Base-by-base conservation (phyloP, 192 early-diverging fungal species). In the Umbelopsis isabellina region DNA sequence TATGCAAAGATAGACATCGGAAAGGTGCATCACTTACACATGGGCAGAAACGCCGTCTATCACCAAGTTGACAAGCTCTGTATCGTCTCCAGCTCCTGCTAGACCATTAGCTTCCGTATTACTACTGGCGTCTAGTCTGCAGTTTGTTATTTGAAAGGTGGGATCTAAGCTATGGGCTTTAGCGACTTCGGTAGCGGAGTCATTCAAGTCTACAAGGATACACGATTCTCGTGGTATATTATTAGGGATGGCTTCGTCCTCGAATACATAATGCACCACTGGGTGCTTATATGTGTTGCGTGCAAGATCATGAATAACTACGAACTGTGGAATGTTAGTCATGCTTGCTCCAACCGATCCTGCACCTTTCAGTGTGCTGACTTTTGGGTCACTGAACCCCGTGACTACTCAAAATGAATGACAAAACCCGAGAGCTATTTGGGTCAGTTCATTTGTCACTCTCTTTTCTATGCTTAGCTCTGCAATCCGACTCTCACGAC, bases 241-340 rank as follows among this genome's bases (percentile, higher is more conserved):
- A 47, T 69, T 52, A 2, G 77, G 79, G 30, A 81, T 74, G 11
- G 45, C 52, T 51, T 83, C 82, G 18, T 71, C 82, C 65, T 80
- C 76, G 70, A 83, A 83, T 4, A 83, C 79, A 69, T 81, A 83
- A 66, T 83, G 82, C 2, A 79, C 70, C 0, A 79, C 46, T 3
- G 82, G 82, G 46, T 83, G 82, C 50, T 76, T 74, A 50, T 75
- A 79, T 15, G 72, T 74, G 33, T 76, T 71, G 23, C 77, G 65
- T 6, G 71, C 49, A 46, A 79, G 71, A 49, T 83, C 82, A 44
- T 72, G 79, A 37, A 83, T 74, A 33, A 83, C 79, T 5, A 83
- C 77, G 69, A 79, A 78, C 27, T 83, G 76, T n/a, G 82, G 79
- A 44, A 83, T 78, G 35, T 66, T 68, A 33, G 67, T 35, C 65